A percentile compares a stretch with the other conserved stretches of the same genome.
phyloP scores from a whole-genome alignment of 495 filamentous ascomycete genomes.

The Sporormia fimetaria region DNA sequence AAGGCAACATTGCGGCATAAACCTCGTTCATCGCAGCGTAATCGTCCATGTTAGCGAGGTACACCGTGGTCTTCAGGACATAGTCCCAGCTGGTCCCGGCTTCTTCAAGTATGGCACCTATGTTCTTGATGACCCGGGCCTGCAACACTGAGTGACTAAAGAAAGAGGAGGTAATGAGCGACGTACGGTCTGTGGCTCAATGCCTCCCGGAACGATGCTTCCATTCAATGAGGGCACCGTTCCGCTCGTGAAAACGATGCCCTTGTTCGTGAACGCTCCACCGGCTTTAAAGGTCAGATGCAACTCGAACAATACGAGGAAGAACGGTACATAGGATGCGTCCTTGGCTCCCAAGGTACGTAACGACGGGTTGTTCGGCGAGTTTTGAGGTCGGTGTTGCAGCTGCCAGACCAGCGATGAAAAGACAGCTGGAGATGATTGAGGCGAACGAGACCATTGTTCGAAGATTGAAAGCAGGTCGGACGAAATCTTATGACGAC shows the following conservation, averaged over 20 bases:
- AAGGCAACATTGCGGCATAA: constrained; percentile 13
- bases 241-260: constrained; percentile 14
- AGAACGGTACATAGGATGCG: constrained; percentile 10
- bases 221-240: constrained; percentile 15
- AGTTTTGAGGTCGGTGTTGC: constrained; percentile 8
- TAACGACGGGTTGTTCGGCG: constrained; percentile 13
- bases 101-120: constrained; percentile 16
- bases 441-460: constrained; percentile 9
- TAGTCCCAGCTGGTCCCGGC: constrained; percentile 17
- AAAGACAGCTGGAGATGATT: constrained; percentile 1
- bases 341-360: constrained; percentile 16
- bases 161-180: background rate
- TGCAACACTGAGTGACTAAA: background rate
- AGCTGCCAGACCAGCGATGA: background rate
- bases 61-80: constrained; percentile 17
- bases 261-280: constrained; percentile 16
- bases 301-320: background rate
- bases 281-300: background rate
- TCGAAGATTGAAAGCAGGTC: background rate
- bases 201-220: constrained; percentile 14
- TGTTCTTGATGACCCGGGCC: constrained; percentile 22
- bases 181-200: constrained; percentile 6
- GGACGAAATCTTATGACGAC: background rate
- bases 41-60: constrained; percentile 16
- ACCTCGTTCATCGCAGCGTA: constrained; percentile 22